Conservation (phyloP, 1,284 basidiomycete genomes). For the Ceratobasidium sp. region DNA sequence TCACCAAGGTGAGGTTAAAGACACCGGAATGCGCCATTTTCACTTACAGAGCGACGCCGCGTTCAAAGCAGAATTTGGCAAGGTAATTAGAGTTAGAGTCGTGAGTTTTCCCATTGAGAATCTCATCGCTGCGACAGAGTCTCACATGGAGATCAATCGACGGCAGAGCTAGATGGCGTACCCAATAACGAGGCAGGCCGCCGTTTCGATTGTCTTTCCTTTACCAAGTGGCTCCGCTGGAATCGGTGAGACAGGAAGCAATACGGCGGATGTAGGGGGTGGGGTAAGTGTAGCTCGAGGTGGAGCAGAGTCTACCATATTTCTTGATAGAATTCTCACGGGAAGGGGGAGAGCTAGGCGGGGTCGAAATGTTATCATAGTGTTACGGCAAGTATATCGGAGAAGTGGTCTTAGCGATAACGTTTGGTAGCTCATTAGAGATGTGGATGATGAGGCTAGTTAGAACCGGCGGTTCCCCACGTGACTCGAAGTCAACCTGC, state of each 20-base stretch:
- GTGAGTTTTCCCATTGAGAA: slow-evolving; percentile 86
- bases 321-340: slow-evolving; percentile 19
- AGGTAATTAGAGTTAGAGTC: slow-evolving; percentile 77
- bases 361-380: background rate
- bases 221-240: slow-evolving; percentile 65
- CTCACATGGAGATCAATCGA: slow-evolving; percentile 1
- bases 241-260: slow-evolving; percentile 22
- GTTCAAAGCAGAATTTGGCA: slow-evolving; percentile 81
- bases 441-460: slow-evolving; percentile 9
- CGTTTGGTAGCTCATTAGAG: slow-evolving; percentile 26
- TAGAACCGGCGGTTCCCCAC: slow-evolving; percentile 3
- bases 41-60: slow-evolving; percentile 85
- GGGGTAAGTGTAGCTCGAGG: slow-evolving; percentile 30
- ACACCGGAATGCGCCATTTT: slow-evolving; percentile 6
- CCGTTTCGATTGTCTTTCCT: slow-evolving; percentile 73
- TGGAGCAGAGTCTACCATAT: slow-evolving; percentile 20
- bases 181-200: slow-evolving; percentile 81
- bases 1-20: slow-evolving; percentile 2
- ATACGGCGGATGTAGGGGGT: slow-evolving; percentile 14
- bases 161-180: slow-evolving; percentile 53
- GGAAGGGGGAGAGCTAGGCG: background rate
- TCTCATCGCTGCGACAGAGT: slow-evolving; percentile 72
- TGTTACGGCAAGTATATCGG: slow-evolving; percentile 19
- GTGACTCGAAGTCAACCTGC: background rate
- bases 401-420: slow-evolving; percentile 15